These are phyloP conservation scores for Mycena galericulata DNA, from an alignment of 768 basidiomycete species.

Conservation along the genomic window DNA sequence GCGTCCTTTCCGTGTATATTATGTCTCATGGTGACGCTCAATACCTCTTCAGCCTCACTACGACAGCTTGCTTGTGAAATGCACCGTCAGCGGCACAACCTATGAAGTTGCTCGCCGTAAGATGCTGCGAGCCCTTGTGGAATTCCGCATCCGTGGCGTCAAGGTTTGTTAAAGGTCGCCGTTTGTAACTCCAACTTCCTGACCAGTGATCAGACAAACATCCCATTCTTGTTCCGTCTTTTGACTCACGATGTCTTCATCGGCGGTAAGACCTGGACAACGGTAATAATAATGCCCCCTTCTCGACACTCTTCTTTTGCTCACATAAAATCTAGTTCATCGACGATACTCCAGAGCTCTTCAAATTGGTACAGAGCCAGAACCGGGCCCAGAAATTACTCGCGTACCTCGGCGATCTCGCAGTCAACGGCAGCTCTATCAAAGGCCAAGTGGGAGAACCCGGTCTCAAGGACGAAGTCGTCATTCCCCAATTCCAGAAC, in stretches of 20 bases:
- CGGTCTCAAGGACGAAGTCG: conserved; percentile 89
- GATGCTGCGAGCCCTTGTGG: conserved; percentile 99
- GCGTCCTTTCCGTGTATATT: conserved; percentile 40
- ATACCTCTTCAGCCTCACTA: conserved; percentile 83
- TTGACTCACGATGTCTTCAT: conserved; percentile 97
- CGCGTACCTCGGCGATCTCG: conserved; percentile 96
- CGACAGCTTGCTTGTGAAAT: conserved; percentile 97
- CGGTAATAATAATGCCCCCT: conserved; percentile 54
- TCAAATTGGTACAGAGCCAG: conserved; percentile 97
- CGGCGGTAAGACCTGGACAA: conserved; percentile 98
- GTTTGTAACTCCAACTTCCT: neutral
- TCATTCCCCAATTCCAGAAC: conserved; percentile 84
- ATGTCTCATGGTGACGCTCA: conserved; percentile 2
- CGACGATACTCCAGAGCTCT: conserved; percentile 99
- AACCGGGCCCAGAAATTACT: conserved; percentile 98
- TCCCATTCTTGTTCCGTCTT: conserved; percentile 98
- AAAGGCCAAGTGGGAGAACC: conserved; percentile 97
- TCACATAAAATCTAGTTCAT: conserved; percentile 76
- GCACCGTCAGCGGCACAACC: conserved; percentile 94
- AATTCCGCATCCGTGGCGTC: conserved; percentile 99
- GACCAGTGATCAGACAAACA: conserved; percentile 80
- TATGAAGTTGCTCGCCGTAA: conserved; percentile 99
- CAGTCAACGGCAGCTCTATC: conserved; percentile 98
- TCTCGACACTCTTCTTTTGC: neutral
- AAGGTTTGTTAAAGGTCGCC: conserved; percentile 65